Conservation (phyloP, 2,329 filamentous ascomycete species). For the Epicoccum nigrum region DNA sequence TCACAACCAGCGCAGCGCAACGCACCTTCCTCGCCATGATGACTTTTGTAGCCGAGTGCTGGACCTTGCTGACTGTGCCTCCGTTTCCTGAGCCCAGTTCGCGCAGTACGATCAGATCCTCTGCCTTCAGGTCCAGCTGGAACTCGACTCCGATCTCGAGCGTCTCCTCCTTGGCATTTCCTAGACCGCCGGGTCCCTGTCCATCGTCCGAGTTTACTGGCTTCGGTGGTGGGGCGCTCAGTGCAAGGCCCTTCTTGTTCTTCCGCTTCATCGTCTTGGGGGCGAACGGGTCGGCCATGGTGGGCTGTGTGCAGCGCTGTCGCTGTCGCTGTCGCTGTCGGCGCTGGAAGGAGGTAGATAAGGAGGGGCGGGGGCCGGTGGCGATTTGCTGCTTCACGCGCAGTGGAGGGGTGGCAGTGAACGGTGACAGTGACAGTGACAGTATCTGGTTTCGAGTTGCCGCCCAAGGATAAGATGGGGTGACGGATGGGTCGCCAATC, state of each 20-base stretch:
- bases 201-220: conserved; percentile 72
- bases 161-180: conserved; percentile 71
- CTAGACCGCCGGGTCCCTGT: conserved; percentile 64
- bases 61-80: conserved; percentile 97
- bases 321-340: too few relatives aligned
- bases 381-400: conserved; percentile 4
- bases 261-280: conserved; percentile 93
- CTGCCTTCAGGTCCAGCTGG: conserved; percentile 86
- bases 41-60: conserved; percentile 90
- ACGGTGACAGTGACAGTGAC: conserved; percentile 15
- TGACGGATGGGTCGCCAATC: conserved; percentile 45
- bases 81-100: conserved; percentile 96
- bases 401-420: too few relatives aligned
- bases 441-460: conserved; percentile 39
- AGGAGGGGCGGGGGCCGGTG: conserved; percentile 3
- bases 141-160: conserved; percentile 98
- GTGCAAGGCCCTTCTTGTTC: conserved; percentile 94
- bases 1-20: too few relatives aligned
- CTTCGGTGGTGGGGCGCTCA: conserved; percentile 79
- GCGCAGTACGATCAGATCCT: conserved; percentile 91
- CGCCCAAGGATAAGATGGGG: conserved; percentile 45
- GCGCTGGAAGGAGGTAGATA: conserved; percentile 1
- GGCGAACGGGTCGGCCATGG: conserved; percentile 67
- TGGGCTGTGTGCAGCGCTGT: conserved; percentile 15
- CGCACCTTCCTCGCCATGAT: conserved; percentile 96